Evolutionary conservation across 2,329 filamentous ascomycete genomes (phyloP).

Genomic region (Myriosclerotinia duriaeana): DNA sequence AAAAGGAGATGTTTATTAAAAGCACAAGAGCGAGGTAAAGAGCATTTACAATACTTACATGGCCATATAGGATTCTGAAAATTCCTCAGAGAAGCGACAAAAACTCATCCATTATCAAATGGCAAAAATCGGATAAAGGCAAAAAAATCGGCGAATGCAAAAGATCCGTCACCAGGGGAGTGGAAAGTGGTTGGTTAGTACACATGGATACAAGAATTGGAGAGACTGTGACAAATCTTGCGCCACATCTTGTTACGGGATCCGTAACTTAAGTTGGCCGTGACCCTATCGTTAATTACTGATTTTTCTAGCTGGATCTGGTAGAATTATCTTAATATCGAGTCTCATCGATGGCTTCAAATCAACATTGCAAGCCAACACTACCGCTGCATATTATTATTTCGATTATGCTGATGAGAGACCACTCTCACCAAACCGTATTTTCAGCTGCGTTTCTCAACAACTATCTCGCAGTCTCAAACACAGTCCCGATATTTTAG

Average conservation of each 20-base stretch:
- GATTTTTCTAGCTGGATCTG: neutral
- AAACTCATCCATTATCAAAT: neutral
- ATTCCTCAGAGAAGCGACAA: neutral
- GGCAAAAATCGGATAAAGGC: neutral
- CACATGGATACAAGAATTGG: neutral
- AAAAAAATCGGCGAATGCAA: neutral
- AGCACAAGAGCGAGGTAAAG: neutral
- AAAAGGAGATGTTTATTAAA: neutral
- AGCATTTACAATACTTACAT: neutral
- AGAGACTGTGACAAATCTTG: neutral
- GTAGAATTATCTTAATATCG: neutral
- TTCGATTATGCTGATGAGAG: neutral
- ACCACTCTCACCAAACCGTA: neutral
- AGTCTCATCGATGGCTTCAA: neutral
- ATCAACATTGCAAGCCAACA: neutral
- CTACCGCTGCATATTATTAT: neutral
- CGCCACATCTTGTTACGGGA: neutral
- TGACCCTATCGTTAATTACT: no score
- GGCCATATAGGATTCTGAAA: neutral
- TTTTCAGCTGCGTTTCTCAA: neutral
- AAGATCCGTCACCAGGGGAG: neutral
- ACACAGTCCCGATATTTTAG: no score
- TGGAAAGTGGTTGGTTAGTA: neutral
- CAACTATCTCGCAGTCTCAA: no score
- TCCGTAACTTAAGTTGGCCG: no score